These are phyloP conservation scores for Haematococcus lacustris DNA, from an alignment of 139 green algal genomes.

Conservation along the genomic window DNA sequence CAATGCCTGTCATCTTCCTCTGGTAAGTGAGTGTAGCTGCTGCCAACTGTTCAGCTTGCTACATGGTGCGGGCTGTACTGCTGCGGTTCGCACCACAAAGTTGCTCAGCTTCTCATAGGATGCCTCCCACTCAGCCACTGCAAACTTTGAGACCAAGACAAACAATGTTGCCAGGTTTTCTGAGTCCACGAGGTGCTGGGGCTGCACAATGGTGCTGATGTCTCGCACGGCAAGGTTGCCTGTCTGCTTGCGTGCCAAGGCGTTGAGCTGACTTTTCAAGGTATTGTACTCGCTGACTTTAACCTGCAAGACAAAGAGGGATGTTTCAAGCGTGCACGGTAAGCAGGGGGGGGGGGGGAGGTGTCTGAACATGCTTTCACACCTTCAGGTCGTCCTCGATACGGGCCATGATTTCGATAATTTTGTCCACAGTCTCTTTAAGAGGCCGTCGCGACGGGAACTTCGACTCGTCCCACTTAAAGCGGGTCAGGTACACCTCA, in stretches of 20 bases:
- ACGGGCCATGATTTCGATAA: slow-evolving; percentile 75
- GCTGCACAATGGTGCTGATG: slow-evolving; percentile 51
- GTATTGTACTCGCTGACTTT: slow-evolving; percentile 80
- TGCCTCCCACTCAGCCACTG: slow-evolving; percentile 72
- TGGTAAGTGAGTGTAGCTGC: no score
- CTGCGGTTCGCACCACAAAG: slow-evolving; percentile 81
- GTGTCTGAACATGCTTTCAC: no score
- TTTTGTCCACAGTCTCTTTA: slow-evolving; percentile 82
- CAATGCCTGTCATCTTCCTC: no score
- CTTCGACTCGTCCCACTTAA: slow-evolving; percentile 96
- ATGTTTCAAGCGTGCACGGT: no score
- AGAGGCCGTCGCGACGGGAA: slow-evolving; percentile 79
- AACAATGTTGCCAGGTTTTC: slow-evolving; percentile 92
- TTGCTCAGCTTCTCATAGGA: slow-evolving; percentile 85
- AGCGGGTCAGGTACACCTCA: slow-evolving; percentile 74
- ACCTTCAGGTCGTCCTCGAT: slow-evolving; percentile 98
- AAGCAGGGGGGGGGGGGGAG: no score
- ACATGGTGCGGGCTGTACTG: no score
- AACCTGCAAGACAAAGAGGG: no score
- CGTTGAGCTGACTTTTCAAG: slow-evolving; percentile 64
- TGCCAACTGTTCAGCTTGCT: no score
- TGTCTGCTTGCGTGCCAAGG: slow-evolving; percentile 66
- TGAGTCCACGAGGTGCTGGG: slow-evolving; percentile 64
- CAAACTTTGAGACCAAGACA: slow-evolving; percentile 78
- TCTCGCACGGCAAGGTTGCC: slow-evolving; percentile 81